Evolutionary conservation across 768 basidiomycete genomes (phyloP).

Genomic region (Leccinum incarnatum): DNA sequence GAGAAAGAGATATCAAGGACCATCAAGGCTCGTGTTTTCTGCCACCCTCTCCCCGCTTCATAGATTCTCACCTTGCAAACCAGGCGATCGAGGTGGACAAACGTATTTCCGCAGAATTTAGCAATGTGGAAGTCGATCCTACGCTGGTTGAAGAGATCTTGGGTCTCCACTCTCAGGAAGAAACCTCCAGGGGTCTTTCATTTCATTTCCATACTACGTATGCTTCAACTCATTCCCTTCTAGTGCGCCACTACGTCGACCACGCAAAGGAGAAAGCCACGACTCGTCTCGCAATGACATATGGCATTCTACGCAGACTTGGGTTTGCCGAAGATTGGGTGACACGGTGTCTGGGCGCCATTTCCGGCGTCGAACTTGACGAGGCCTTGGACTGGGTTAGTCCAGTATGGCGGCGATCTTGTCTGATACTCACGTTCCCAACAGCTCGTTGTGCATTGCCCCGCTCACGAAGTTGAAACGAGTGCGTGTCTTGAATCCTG

Average conservation of each 20-base stretch:
- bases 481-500: conserved; percentile 18
- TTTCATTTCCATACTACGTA: neutral
- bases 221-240: neutral
- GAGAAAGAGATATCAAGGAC: conserved; percentile 79
- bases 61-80: neutral
- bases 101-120: conserved; percentile 63
- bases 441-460: conserved; percentile 65
- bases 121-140: conserved; percentile 61
- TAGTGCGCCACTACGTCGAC: conserved; percentile 33
- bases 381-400: conserved; percentile 90
- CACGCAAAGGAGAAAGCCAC: conserved; percentile 71
- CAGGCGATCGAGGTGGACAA: conserved; percentile 79
- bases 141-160: conserved; percentile 58
- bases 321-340: conserved; percentile 72
- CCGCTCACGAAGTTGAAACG: conserved; percentile 54
- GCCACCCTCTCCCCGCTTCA: neutral
- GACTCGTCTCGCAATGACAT: conserved; percentile 70
- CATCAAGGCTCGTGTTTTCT: conserved; percentile 53
- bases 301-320: conserved; percentile 74
- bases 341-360: conserved; percentile 63
- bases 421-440: conserved; percentile 6
- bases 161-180: conserved; percentile 43
- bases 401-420: conserved; percentile 1
- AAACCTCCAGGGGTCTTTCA: conserved; percentile 29
- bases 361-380: conserved; percentile 73